Conservation (phyloP, 129 eudicot genomes). For the Artemisia tridentata region DNA sequence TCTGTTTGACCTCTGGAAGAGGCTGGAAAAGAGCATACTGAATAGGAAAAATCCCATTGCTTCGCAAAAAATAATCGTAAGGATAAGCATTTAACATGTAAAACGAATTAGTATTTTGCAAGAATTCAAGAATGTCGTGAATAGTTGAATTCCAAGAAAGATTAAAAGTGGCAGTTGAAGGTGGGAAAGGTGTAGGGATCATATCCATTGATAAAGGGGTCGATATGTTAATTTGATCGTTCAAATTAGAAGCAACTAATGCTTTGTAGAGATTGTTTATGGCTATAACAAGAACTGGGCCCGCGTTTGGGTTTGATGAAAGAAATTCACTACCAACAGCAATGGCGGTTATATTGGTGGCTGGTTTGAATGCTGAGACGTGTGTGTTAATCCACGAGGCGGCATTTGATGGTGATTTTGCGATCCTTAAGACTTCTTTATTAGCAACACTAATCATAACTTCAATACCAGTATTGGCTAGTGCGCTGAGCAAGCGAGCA, state of each 20-base stretch:
- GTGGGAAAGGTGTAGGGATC: constrained; percentile 70
- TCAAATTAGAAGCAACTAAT: constrained; percentile 70
- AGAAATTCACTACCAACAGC: constrained; percentile 69
- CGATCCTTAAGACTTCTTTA: constrained; percentile 51
- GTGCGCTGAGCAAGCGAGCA: constrained; percentile 53
- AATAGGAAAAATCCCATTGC: constrained; percentile 63
- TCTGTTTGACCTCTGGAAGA: constrained; percentile 55
- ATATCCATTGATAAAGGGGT: constrained; percentile 66
- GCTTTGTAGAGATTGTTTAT: constrained; percentile 68
- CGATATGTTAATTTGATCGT: constrained; percentile 56
- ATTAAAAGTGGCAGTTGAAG: constrained; percentile 73
- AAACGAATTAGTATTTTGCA: constrained; percentile 50
- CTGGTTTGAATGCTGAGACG: constrained; percentile 62
- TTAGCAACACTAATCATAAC: constrained; percentile 63
- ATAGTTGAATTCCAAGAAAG: constrained; percentile 55
- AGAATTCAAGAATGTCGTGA: constrained; percentile 48
- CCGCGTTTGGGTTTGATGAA: constrained; percentile 44
- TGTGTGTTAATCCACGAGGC: constrained; percentile 68
- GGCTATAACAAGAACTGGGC: constrained; percentile 49
- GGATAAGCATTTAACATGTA: constrained; percentile 83
- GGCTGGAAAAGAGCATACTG: constrained; percentile 69
- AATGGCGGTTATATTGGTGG: constrained; percentile 76
- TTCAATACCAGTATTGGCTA: constrained; percentile 62
- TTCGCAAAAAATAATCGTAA: constrained; percentile 44
- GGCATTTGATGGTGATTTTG: constrained; percentile 55